A percentile compares a stretch with the other conserved stretches of the same genome.
These are phyloP conservation scores for Talaromyces sp. DNA, from an alignment of 2,329 filamentous ascomycete species.

Conservation along the genomic window DNA sequence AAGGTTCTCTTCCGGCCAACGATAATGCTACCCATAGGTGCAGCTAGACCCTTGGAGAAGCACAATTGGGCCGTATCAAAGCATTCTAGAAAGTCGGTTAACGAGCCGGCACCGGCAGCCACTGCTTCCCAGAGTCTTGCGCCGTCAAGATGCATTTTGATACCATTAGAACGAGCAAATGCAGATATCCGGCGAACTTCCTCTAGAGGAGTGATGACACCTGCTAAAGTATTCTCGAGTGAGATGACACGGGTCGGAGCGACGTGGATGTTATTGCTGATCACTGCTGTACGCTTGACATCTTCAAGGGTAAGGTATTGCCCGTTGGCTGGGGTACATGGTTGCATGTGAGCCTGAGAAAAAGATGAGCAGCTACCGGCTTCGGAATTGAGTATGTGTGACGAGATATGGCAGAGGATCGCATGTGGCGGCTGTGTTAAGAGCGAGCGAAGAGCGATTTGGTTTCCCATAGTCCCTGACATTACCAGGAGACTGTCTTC, in stretches of 20 bases:
- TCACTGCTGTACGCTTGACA: slow-evolving; percentile 56
- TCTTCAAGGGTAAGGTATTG: slow-evolving; percentile 43
- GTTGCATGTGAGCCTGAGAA: slow-evolving; percentile 16
- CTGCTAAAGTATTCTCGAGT: slow-evolving; percentile 17
- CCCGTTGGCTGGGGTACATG: slow-evolving; percentile 14
- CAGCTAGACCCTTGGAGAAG: slow-evolving; percentile 17
- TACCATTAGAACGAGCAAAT: slow-evolving; percentile 14
- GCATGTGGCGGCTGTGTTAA: slow-evolving; percentile 5
- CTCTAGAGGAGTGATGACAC: slow-evolving; percentile 14
- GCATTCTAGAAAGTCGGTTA: slow-evolving; percentile 15
- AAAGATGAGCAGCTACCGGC: slow-evolving; percentile 2
- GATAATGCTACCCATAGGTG: slow-evolving; percentile 14
- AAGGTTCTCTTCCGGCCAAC: slow-evolving; percentile 6
- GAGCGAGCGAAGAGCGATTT: slow-evolving; percentile 9
- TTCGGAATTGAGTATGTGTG: background rate
- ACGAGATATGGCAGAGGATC: slow-evolving; percentile 1
- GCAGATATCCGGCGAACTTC: slow-evolving; percentile 15
- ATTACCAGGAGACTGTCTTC: slow-evolving; percentile 8
- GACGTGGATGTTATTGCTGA: slow-evolving; percentile 67
- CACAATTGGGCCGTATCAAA: slow-evolving; percentile 16
- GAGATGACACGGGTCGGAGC: slow-evolving; percentile 70
- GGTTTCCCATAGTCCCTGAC: slow-evolving; percentile 6
- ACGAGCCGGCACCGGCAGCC: slow-evolving; percentile 11
- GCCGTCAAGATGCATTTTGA: slow-evolving; percentile 16
- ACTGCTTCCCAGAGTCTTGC: slow-evolving; percentile 16